phyloP scores from a whole-genome alignment of 306 rosid species.

The Sechiopsis laciniata region DNA sequence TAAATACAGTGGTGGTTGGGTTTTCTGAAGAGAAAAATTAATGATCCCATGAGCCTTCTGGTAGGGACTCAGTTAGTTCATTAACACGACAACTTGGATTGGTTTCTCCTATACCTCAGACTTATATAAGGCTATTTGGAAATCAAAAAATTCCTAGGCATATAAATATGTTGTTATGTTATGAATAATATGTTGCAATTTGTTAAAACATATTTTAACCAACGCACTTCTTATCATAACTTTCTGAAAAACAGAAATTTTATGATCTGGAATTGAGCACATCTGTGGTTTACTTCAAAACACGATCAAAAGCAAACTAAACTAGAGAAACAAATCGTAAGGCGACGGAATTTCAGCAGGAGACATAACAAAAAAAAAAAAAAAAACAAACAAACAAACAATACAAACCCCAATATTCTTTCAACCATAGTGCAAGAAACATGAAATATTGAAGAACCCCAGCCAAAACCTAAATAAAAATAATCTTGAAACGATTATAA shows the following conservation, averaged over 20 bases:
- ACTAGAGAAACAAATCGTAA: neutral
- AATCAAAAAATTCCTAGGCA: no score
- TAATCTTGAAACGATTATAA: neutral
- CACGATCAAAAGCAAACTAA: neutral
- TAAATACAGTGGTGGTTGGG: no score
- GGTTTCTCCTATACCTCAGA: no score
- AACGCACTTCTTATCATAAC: neutral
- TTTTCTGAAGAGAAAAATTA: no score
- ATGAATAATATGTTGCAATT: neutral
- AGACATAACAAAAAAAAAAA: no score
- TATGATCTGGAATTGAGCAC: neutral
- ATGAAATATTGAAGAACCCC: neutral
- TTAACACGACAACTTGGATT: no score
- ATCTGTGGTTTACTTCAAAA: neutral
- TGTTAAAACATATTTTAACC: neutral
- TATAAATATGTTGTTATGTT: no score
- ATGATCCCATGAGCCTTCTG: no score
- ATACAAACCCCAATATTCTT: neutral
- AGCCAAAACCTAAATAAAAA: neutral
- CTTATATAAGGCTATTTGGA: no score
- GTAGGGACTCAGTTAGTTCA: no score
- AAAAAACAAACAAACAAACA: no score
- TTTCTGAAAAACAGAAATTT: neutral
- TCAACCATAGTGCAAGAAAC: neutral
- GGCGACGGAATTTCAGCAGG: neutral